Base-by-base conservation (phyloP, 2,329 filamentous ascomycete genomes). In the Trichoderma atrobrunneum region DNA sequence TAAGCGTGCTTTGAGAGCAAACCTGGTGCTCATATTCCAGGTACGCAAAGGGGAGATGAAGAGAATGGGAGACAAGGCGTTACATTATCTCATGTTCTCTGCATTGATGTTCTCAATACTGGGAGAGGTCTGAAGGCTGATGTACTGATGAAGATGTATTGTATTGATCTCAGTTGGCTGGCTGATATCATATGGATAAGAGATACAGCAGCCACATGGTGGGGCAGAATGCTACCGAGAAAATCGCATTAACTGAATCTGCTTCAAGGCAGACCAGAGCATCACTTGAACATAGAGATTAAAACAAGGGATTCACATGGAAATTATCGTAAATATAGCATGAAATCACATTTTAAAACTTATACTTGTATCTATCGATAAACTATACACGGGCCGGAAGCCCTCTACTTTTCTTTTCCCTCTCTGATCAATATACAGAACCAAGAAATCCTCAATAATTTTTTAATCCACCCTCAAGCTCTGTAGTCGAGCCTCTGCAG, bases 401-500 rank as follows among this genome's bases (percentile, higher is more conserved):
- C 76, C 73, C 77, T 78, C 78, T 75, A 76, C 75, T 74, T 74
- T 61, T 59, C 39, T 43, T 10, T 73, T 74, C 75, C 74, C 72
- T 76, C 74, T 70, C 73, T 74, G 62, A 75, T 76, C 75, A 78
- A 77, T 79, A 78, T 82, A 83, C 81, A 82, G 73, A 74, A 82
- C 78, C 80, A 81, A 80, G 77, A 74, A 76, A 74, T 21, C 12
- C 36, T 72, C 63, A 59, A 69, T 43, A 76, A 78, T 26, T 62
- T 54, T 71, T 70, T 88, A 96, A 80, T 97, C 93, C 74, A 97
- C 89, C 79, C 93, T 90, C 81, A 98, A 84, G 83, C 93, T 97
- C 84, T 96, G 93, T 77, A 98, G 85, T 77, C 95, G 89, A 54
- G 95, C 95, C 85, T 98, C 94, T 6, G 94, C 93, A 76, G 94